Evolutionary conservation across 1,284 basidiomycete genomes (phyloP).

Genomic region (Apiotrichum porosum): DNA sequence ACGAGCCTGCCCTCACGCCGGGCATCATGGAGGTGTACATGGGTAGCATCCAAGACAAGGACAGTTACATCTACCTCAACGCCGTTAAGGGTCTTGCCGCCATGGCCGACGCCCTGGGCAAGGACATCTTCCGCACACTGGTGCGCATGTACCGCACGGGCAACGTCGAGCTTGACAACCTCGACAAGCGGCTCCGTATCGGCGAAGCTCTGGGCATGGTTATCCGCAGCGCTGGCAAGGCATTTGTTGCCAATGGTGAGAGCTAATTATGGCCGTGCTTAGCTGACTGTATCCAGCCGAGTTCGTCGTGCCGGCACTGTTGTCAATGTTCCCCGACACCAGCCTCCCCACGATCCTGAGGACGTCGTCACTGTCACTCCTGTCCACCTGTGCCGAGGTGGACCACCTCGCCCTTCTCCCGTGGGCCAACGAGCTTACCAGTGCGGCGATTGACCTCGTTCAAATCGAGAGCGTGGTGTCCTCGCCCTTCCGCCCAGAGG

Average conservation of each 20-base stretch:
- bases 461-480: slow-evolving; percentile 61
- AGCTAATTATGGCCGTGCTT: slow-evolving; percentile 5
- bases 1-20: slow-evolving; percentile 60
- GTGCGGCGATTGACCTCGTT: slow-evolving; percentile 69
- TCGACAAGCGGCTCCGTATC: slow-evolving; percentile 73
- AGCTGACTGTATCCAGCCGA: slow-evolving; percentile 53
- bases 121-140: slow-evolving; percentile 63
- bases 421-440: slow-evolving; percentile 60
- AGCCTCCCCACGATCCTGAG: slow-evolving; percentile 67
- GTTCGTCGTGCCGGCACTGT: slow-evolving; percentile 65
- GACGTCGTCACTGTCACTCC: slow-evolving; percentile 74
- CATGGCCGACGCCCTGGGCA: slow-evolving; percentile 70
- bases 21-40: slow-evolving; percentile 84
- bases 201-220: slow-evolving; percentile 83
- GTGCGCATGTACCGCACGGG: slow-evolving; percentile 59
- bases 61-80: slow-evolving; percentile 91
- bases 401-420: slow-evolving; percentile 60
- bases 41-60: slow-evolving; percentile 80
- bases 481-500: slow-evolving; percentile 1
- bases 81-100: slow-evolving; percentile 82
- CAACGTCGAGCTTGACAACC: slow-evolving; percentile 58
- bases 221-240: slow-evolving; percentile 66
- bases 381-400: slow-evolving; percentile 66
- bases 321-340: slow-evolving; percentile 57
- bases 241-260: slow-evolving; percentile 66